phyloP scores from a whole-genome alignment of 352 stramenopile genomes.

The Phytophthora crassamura region DNA sequence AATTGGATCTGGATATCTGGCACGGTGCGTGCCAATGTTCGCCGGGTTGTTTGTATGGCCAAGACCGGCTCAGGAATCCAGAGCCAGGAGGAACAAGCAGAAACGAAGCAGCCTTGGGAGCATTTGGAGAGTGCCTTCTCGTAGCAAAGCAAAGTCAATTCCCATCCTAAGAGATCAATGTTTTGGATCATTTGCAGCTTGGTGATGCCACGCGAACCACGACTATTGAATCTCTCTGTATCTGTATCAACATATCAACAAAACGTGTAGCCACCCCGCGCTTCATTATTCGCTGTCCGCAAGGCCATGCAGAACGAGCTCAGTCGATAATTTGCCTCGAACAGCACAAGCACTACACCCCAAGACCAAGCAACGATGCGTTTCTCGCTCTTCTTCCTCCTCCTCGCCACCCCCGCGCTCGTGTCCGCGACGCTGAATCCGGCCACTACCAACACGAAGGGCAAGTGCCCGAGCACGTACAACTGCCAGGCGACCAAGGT shows the following conservation, averaged over 20 bases:
- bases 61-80: too few relatives aligned
- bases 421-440: slow-evolving; percentile 36
- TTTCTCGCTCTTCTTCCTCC: slow-evolving; percentile 22
- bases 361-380: slow-evolving; percentile 17
- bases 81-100: too few relatives aligned
- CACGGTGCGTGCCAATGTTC: too few relatives aligned
- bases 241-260: too few relatives aligned
- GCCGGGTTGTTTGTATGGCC: too few relatives aligned
- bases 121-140: too few relatives aligned
- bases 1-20: too few relatives aligned
- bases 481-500: slow-evolving; percentile 30
- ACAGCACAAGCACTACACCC: neutral
- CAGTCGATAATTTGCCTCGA: slow-evolving; percentile 23
- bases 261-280: slow-evolving; percentile 1
- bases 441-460: slow-evolving; percentile 30
- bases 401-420: slow-evolving; percentile 33
- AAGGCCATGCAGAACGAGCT: neutral
- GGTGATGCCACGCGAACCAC: too few relatives aligned
- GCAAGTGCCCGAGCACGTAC: slow-evolving; percentile 28
- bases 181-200: too few relatives aligned
- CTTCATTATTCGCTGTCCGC: neutral
- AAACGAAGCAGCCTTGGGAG: too few relatives aligned
- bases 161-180: too few relatives aligned
- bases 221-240: neutral
- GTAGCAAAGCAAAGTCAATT: too few relatives aligned